phyloP scores from a whole-genome alignment of 495 filamentous ascomycete genomes.

The Penicillium arizonense region DNA sequence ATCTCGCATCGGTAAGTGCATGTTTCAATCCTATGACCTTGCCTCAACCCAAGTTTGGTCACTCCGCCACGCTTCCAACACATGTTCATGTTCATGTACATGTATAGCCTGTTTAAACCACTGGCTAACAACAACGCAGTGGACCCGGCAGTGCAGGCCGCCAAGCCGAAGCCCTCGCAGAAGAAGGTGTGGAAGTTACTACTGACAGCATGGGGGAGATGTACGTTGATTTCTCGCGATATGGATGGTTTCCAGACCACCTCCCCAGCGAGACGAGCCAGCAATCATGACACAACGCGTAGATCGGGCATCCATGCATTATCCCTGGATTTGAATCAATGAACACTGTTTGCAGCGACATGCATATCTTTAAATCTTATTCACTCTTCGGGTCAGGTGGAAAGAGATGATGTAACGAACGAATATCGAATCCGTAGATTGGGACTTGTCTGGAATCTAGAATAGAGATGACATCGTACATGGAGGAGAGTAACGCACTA shows the following conservation, averaged over 20 bases:
- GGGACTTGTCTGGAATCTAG: too few species aligned
- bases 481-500: too few species aligned
- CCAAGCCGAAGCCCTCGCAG: constrained; percentile 64
- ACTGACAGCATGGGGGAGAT: constrained; percentile 66
- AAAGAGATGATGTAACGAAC: too few species aligned
- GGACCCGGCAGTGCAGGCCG: constrained; percentile 65
- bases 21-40: constrained; percentile 2
- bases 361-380: too few species aligned
- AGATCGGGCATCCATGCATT: not conserved
- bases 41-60: not conserved
- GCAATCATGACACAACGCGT: not conserved
- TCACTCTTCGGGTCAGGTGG: too few species aligned
- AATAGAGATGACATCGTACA: too few species aligned
- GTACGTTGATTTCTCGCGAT: constrained; percentile 62
- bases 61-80: not conserved
- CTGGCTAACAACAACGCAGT: constrained; percentile 35
- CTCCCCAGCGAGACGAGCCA: constrained; percentile 37
- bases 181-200: constrained; percentile 68
- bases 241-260: constrained; percentile 72
- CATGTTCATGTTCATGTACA: not conserved
- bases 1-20: constrained; percentile 73
- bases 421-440: too few species aligned
- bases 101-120: not conserved
- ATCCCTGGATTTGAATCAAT: not conserved
- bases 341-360: not conserved